Evolutionary conservation across 768 basidiomycete genomes (phyloP).

Genomic region (Psilocybe sp.): DNA sequence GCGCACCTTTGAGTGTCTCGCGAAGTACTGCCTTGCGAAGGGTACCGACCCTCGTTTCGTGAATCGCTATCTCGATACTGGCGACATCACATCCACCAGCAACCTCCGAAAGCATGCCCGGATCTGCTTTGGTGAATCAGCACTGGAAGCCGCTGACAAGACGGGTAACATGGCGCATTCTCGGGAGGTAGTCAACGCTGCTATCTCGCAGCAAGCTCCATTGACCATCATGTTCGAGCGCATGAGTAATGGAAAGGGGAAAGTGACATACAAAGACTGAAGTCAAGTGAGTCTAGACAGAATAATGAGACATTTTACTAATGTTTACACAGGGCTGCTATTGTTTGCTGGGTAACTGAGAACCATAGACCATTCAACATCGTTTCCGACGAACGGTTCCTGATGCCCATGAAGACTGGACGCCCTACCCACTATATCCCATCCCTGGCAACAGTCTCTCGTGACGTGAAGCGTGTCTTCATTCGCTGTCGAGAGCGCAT

Average conservation of each 20-base stretch:
- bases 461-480: constrained; percentile 7
- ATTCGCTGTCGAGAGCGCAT: constrained; percentile 1
- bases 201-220: constrained; percentile 7
- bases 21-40: constrained; percentile 1
- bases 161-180: constrained; percentile 3
- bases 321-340: constrained; percentile 18
- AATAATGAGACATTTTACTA: constrained; percentile 1
- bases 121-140: no score
- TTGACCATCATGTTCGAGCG: constrained; percentile 26
- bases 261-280: constrained; percentile 24
- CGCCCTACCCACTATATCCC: constrained; percentile 9
- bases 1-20: constrained; percentile 12
- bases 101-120: no score
- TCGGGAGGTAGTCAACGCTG: not conserved
- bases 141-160: constrained; percentile 11
- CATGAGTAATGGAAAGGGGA: constrained; percentile 23
- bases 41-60: not conserved
- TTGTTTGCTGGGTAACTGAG: constrained; percentile 23
- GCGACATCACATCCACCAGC: no score
- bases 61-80: constrained; percentile 13
- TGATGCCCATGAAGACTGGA: constrained; percentile 7
- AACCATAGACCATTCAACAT: constrained; percentile 9
- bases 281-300: constrained; percentile 14
- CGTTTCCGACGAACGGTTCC: constrained; percentile 12
- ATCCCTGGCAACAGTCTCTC: constrained; percentile 5